Conservation (phyloP, 805 yeast genomes). For the Pichia rugopelliculosa region DNA sequence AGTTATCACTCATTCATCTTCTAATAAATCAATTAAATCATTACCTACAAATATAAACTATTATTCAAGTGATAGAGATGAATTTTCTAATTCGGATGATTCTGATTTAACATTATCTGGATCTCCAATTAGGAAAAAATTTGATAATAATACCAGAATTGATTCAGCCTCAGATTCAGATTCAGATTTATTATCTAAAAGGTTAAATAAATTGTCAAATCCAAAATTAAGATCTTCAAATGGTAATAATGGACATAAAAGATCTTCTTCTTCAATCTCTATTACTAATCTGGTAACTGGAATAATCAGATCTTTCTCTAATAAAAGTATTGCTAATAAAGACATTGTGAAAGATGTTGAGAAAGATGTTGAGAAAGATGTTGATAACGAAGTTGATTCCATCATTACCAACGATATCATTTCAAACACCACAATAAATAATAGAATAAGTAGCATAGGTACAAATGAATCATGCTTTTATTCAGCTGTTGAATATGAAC, state of each 20-base stretch:
- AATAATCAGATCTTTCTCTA: slow-evolving; percentile 17
- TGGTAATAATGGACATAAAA: slow-evolving; percentile 1
- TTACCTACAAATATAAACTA: slow-evolving; percentile 19
- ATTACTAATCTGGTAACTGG: slow-evolving; percentile 16
- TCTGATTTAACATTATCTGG: slow-evolving; percentile 25
- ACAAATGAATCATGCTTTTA: not conserved
- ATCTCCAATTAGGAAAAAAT: slow-evolving; percentile 13
- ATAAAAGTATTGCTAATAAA: not conserved
- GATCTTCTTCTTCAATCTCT: slow-evolving; percentile 12
- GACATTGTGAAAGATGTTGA: not conserved
- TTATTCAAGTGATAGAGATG: slow-evolving; percentile 1
- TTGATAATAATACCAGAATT: not conserved
- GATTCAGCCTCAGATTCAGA: not conserved
- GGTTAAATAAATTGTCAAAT: not conserved
- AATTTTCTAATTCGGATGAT: slow-evolving; percentile 11
- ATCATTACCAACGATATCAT: not conserved
- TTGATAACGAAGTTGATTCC: too few species aligned
- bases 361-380: too few species aligned
- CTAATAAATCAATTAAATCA: slow-evolving; percentile 26
- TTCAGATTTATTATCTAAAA: not conserved
- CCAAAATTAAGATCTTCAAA: not conserved
- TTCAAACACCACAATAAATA: not conserved
- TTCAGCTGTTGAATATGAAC: not conserved
- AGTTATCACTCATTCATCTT: slow-evolving; percentile 28
- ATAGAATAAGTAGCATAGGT: not conserved